Base-by-base conservation (phyloP, 805 yeast genomes). In the Candida glaebosa region DNA sequence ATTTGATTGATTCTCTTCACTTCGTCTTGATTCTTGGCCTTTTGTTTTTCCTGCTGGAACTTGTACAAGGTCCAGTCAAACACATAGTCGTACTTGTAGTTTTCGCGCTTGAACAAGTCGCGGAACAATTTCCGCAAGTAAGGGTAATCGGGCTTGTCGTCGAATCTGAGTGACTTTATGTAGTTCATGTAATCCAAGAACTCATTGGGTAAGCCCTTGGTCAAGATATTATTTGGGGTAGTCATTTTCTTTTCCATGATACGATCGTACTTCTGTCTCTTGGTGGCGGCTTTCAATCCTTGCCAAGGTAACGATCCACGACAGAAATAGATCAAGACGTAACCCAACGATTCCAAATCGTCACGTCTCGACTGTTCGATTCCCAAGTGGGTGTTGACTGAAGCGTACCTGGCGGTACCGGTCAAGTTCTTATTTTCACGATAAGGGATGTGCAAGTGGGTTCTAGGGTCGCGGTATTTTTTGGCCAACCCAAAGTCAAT, bases 281-380 rank as follows among this genome's bases (percentile, higher is more conserved):
- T 91, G 12, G 96, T 88, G 18, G 91, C 93, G 31, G 98, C 99
- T 67, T 89, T 89, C 57, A 91, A 77, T 3, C 99, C 99, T 68
- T 91, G 99, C 99, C 99, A 91, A 41, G 99, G 99, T 56, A 91
- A 78, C 14, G 95, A 85, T 34, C 99, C 98, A 44, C 96, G 81
- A 65, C 96, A 85, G 61, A 91, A 93, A 67, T 91, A 91, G 53
- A 91, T 87, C 54, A 93, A 75, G 40, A 91, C 97, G 60, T 91
- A 91, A 38, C 96, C 98, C 57, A 91, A 76, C 47, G 93, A 83
- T 69, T 93, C 99, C 54, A 91, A 76, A 63, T 91, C 99, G 66
- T 91, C 99, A 63, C 99, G 81, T 71, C 99, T 82, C 54, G 89
- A 82, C 68, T 91, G 99, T 63, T 91, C 99, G 53, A 91, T 86